phyloP scores from a whole-genome alignment of 1,284 basidiomycete genomes.

The Inonotus obliquus region DNA sequence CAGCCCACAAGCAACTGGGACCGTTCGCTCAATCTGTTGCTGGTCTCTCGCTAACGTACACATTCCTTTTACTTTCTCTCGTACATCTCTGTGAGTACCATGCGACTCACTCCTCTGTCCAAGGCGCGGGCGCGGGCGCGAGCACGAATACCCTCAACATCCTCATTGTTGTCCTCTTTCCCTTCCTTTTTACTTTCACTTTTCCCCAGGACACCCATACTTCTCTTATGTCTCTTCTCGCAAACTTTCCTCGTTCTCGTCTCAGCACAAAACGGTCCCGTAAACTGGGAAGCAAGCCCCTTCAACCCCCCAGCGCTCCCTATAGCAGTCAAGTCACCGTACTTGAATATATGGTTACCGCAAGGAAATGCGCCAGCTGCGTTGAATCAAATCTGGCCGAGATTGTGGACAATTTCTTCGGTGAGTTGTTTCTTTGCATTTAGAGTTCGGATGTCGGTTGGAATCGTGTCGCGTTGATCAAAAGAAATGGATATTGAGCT shows the following conservation, averaged over 20 bases:
- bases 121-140: background rate
- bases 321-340: slow-evolving; percentile 60
- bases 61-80: background rate
- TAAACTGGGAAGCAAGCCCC: slow-evolving; percentile 47
- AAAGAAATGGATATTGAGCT: background rate
- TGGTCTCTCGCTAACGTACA: background rate
- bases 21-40: background rate
- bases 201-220: background rate
- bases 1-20: no score
- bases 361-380: slow-evolving; percentile 37
- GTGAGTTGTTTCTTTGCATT: background rate
- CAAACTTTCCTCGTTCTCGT: background rate
- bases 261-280: background rate
- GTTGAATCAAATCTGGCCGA: background rate
- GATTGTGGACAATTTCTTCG: background rate
- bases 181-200: background rate
- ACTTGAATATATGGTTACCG: slow-evolving; percentile 59
- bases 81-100: background rate
- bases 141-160: background rate
- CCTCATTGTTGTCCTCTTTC: background rate
- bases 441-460: background rate
- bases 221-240: background rate
- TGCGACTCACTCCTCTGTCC: background rate
- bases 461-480: background rate
- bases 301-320: slow-evolving; percentile 56